These are phyloP conservation scores for Dalbergia oliveri DNA, from an alignment of 306 rosid genomes.

Conservation along the genomic window DNA sequence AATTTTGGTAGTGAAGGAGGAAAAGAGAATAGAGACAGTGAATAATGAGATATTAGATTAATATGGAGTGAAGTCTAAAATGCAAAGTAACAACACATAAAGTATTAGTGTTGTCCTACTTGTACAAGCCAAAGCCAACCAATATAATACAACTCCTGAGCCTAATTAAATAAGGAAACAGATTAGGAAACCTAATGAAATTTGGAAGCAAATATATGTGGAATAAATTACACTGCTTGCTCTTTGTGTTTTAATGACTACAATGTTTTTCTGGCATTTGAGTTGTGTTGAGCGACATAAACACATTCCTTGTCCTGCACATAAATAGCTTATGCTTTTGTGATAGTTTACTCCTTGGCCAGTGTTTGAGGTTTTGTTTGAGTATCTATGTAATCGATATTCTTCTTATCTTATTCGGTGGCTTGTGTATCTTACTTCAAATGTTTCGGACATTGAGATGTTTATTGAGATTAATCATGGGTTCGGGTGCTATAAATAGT, in stretches of 20 bases:
- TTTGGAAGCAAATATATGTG: not conserved
- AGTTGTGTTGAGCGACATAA: not conserved
- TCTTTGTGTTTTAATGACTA: not conserved
- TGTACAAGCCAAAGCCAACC: not conserved
- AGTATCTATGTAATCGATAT: not conserved
- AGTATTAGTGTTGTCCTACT: not conserved
- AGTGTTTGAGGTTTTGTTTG: not conserved
- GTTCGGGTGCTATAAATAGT: conserved; percentile 25
- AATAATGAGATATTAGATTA: conserved; percentile 22
- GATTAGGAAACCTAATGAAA: conserved; percentile 20
- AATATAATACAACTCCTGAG: not conserved
- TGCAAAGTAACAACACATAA: not conserved
- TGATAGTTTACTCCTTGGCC: not conserved
- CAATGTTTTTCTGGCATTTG: not conserved
- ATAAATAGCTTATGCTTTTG: not conserved
- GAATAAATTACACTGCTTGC: not conserved
- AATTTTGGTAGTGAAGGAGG: not conserved
- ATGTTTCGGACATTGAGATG: conserved; percentile 7
- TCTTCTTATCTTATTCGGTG: conserved; percentile 16
- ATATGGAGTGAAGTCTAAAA: not conserved
- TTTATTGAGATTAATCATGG: not conserved
- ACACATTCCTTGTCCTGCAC: not conserved
- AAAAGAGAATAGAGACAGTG: not conserved
- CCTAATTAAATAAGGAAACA: conserved; percentile 6
- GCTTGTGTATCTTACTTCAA: not conserved